Evolutionary conservation across 441 rosid genomes (phyloP).

Genomic region (Jatropha multifida): DNA sequence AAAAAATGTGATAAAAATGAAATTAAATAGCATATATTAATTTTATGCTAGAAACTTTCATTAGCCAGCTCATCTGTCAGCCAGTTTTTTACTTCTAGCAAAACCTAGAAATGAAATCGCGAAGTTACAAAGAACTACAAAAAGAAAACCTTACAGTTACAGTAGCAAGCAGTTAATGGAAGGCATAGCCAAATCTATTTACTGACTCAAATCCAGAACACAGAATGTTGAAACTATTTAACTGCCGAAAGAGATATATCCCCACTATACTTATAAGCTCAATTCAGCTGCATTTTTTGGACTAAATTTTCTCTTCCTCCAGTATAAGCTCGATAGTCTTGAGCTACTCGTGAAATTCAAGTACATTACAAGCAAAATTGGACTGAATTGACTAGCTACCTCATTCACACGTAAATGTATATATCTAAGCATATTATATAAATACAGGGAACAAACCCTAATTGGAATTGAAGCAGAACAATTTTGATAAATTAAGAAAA

Average conservation of each 20-base stretch:
- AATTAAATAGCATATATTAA: background rate
- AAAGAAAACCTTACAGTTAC: no score
- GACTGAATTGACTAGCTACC: background rate
- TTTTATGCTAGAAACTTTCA: background rate
- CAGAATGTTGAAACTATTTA: background rate
- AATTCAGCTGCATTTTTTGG: background rate
- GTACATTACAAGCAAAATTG: background rate
- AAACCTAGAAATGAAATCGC: background rate
- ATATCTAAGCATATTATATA: no score
- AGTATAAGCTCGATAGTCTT: no score
- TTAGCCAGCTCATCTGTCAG: background rate
- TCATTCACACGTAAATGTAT: slow-evolving; percentile 12
- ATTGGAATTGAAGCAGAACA: background rate
- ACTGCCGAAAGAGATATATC: background rate
- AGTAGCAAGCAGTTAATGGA: no score
- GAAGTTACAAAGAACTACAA: background rate
- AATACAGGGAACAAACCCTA: slow-evolving; percentile 15
- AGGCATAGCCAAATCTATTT: no score
- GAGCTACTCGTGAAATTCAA: background rate
- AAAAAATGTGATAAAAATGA: background rate
- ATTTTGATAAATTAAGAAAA: slow-evolving; percentile 8
- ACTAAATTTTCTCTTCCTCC: slow-evolving; percentile 1
- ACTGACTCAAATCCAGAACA: background rate
- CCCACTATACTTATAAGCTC: background rate
- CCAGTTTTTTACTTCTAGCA: no score